Base-by-base conservation (phyloP, 169 alveolate species). In the Eimeria maxima region DNA sequence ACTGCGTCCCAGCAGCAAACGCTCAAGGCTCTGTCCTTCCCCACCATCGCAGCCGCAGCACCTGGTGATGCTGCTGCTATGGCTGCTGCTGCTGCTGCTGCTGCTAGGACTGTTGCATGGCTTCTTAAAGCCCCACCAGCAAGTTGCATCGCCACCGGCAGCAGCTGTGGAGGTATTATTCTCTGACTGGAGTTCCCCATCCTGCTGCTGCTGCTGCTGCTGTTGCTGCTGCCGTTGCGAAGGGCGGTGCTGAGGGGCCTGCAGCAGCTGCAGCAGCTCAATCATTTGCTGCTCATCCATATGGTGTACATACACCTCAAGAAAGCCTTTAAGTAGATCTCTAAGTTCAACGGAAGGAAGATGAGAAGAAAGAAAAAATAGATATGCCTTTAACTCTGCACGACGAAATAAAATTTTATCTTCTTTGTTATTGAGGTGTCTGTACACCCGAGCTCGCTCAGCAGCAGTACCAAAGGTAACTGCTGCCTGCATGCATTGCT, bases 371-470 rank as follows among this genome's bases (percentile, higher is more conserved):
- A 83, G 73, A 47, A 83, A 83, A 4, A 42, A 67, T 67, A 83
- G 53, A 55, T 83, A 83, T 22, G 67, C 16, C 73, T 50, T 47
- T 44, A 83, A 29, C 24, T 83, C 91, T 27, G 91, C 91, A 42
- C 71, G 55, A 16, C n/a, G 22, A 29, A 53, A 83, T 14, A 45
- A 7, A 8, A n/a, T 27, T 11, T 8, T 14, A 5, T 53, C 74
- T 67, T 11, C 74, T n/a, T 71, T 71, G 20, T 83, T 10, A 3
- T n/a, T 83, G 53, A 83, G 44, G 73, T 83, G 91, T 55, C 73
- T 53, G 91, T 83, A 83, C 91, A 83, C 91, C 91, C 74, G 38
- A 47, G 74, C 55, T 20, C 74, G 50, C 91, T 83, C 91, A 20
- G 57, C 38, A 29, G 67, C 73, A 83, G 73, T 27, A 6, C 91